A percentile compares a stretch with the other conserved stretches of the same genome.
Evolutionary conservation across 2,329 filamentous ascomycete genomes (phyloP).

Genomic region (Falciphora oryzae): DNA sequence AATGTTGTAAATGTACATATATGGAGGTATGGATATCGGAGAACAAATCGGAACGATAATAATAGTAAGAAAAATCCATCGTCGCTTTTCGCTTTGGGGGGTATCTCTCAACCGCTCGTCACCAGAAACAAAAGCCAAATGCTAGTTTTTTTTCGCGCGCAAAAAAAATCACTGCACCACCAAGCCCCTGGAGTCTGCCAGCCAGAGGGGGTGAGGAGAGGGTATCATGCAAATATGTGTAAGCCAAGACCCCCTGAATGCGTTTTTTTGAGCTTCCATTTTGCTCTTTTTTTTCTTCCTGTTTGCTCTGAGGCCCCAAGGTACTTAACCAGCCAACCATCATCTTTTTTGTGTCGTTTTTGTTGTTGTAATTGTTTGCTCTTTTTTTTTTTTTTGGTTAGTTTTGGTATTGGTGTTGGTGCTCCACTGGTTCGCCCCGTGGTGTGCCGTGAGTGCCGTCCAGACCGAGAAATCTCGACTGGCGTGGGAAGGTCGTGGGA

Average conservation of each 20-base stretch:
- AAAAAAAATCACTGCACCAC: constrained; percentile 6
- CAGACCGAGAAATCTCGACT: too few relatives aligned
- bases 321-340: neutral
- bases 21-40: too few relatives aligned
- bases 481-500: too few relatives aligned
- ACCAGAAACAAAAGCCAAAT: constrained; percentile 39
- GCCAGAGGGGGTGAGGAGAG: constrained; percentile 15
- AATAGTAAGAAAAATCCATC: neutral
- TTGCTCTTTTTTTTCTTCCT: constrained; percentile 12
- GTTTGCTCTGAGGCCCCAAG: constrained; percentile 29
- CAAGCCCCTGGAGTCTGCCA: constrained; percentile 21
- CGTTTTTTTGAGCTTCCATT: constrained; percentile 1
- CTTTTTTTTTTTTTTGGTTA: too few relatives aligned
- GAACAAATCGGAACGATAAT: too few relatives aligned
- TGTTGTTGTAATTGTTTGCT: too few relatives aligned
- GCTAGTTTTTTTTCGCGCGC: constrained; percentile 4
- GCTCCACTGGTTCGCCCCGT: too few relatives aligned
- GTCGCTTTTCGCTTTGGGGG: constrained; percentile 25
- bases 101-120: constrained; percentile 34
- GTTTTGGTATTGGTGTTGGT: too few relatives aligned
- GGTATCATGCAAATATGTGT: neutral
- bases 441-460: too few relatives aligned
- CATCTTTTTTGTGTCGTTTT: neutral
- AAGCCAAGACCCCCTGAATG: neutral
- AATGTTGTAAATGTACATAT: too few relatives aligned